phyloP scores from a whole-genome alignment of 2,329 filamentous ascomycete genomes.

The Emydomyces testavorans region DNA sequence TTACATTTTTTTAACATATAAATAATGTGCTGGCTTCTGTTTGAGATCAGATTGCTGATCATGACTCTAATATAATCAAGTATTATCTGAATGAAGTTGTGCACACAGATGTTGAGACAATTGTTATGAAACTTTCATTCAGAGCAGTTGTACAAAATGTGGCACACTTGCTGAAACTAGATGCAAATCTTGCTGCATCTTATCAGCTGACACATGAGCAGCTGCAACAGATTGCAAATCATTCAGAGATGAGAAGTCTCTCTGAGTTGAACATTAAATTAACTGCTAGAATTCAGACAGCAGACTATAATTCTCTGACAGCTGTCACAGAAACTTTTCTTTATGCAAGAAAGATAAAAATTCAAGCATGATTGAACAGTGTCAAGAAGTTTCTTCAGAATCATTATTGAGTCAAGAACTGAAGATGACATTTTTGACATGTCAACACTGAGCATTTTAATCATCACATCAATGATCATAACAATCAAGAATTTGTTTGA shows the following conservation, averaged over 20 bases:
- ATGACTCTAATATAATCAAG: slow-evolving; percentile 18
- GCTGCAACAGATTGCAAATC: slow-evolving; percentile 11
- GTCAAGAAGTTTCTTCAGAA: slow-evolving; percentile 12
- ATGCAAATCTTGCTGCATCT: slow-evolving; percentile 15
- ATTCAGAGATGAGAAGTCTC: slow-evolving; percentile 6
- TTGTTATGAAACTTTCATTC: slow-evolving; percentile 15
- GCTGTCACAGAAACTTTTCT: no score
- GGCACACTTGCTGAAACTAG: slow-evolving; percentile 11
- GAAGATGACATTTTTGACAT: slow-evolving; percentile 18
- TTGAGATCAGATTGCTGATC: no score
- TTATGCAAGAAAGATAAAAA: no score
- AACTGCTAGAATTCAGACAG: no score
- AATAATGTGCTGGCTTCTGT: no score
- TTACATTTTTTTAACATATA: no score
- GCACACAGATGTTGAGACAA: slow-evolving; percentile 15
- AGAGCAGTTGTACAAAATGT: slow-evolving; percentile 17
- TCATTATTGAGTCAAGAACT: slow-evolving; percentile 7
- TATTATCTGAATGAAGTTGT: slow-evolving; percentile 19
- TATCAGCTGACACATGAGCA: slow-evolving; percentile 14
- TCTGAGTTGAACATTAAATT: no score
- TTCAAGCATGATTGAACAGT: slow-evolving; percentile 12
- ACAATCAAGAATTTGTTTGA: background rate
- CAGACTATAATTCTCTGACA: no score
- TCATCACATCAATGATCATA: slow-evolving; percentile 13
- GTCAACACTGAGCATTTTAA: slow-evolving; percentile 19